These are phyloP conservation scores for Mangifera indica DNA, from an alignment of 345 rosid genomes.

Conservation along the genomic window DNA sequence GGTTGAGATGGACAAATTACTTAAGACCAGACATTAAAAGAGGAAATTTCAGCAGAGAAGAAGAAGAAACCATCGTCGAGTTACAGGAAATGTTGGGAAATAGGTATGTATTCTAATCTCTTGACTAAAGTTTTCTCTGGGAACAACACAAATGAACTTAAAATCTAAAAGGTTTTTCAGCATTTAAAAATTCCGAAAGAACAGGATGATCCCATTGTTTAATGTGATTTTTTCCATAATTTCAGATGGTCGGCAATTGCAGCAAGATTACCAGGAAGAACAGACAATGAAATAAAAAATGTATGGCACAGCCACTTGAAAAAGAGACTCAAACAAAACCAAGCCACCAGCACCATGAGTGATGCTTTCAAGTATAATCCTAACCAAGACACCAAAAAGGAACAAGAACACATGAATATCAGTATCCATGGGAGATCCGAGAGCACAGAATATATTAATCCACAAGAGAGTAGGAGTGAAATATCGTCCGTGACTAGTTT, in stretches of 20 bases:
- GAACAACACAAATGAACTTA: not conserved
- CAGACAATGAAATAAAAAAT: slow-evolving; percentile 84
- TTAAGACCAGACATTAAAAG: slow-evolving; percentile 78
- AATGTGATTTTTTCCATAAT: not conserved
- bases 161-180: not conserved
- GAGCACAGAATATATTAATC: not conserved
- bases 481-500: slow-evolving; percentile 22
- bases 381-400: slow-evolving; percentile 1
- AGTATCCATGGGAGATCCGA: slow-evolving; percentile 10
- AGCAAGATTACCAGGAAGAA: slow-evolving; percentile 71
- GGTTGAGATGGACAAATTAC: slow-evolving; percentile 79
- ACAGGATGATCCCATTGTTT: not conserved
- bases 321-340: slow-evolving; percentile 47
- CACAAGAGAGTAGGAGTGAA: slow-evolving; percentile 32
- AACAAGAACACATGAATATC: slow-evolving; percentile 10
- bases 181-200: not conserved
- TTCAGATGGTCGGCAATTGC: slow-evolving; percentile 88
- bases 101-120: slow-evolving; percentile 34
- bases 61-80: slow-evolving; percentile 65
- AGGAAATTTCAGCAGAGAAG: slow-evolving; percentile 71
- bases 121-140: not conserved
- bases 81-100: slow-evolving; percentile 61
- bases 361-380: not conserved
- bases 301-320: slow-evolving; percentile 85
- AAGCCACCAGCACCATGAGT: not conserved